Base-by-base conservation (phyloP, 1,284 basidiomycete genomes). In the Pseudozyma flocculosa region DNA sequence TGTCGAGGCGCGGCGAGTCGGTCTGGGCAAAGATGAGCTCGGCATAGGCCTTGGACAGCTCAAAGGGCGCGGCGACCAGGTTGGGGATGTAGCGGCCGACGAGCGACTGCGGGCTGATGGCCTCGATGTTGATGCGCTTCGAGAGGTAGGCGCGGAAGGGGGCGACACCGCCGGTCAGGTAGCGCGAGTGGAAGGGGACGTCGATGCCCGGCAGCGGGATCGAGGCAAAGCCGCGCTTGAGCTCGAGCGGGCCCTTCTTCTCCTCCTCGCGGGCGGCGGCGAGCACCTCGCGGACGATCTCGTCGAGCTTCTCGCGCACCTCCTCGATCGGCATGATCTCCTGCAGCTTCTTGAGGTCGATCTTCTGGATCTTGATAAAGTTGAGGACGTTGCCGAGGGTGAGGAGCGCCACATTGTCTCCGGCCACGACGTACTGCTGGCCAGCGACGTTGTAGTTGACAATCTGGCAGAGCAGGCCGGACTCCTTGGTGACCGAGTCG, bases 131-230 rank as follows among this genome's bases (percentile, higher is more conserved):
- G 80, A 98, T 92, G 82, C 97, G 96, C 86, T 97, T 97, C 45
- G 92, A 94, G 19, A 98, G 83, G 80, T 97, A 93, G 90, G 78
- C 57, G 65, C 91, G 86, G 88, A 94, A 94, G 4, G 91, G 92
- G 86, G 97, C 86, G 45, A 98, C 95, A 79, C 94, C 95, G 29
- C 95, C 94, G 93, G 42, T 63, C 41, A 98, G 85, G 82, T 97
- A 97, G 69, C 91, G 88, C 10, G 94, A 93, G 80, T 98, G 94
- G 89, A 98, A 98, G 13, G 95, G 94, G 13, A 98, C 94, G 73
- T 98, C 94, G 73, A 98, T 97, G 72, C 94, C 94, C 32, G 94
- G 91, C 13, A 74, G 59, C 18, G 72, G 72, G 40, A 74, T 74
- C 45, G 72, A 77, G 43, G 72, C 93, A 73, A 93, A 96, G 11